These are phyloP conservation scores for Trichoderma sp. DNA, from an alignment of 2,329 filamentous ascomycete species.

Conservation along the genomic window DNA sequence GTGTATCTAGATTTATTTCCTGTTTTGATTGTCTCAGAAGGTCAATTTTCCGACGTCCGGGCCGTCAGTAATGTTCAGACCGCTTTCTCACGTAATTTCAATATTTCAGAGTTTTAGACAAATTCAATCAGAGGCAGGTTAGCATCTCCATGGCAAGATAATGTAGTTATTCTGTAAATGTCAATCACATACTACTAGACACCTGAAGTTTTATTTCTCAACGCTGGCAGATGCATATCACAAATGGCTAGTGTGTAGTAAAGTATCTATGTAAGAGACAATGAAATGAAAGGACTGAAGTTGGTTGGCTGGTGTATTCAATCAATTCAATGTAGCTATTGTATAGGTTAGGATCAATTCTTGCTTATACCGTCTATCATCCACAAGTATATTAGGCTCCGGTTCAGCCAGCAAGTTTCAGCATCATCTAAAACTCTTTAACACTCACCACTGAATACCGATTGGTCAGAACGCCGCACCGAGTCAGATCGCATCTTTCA, in stretches of 20 bases:
- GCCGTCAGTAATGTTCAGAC: neutral
- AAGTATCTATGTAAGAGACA: neutral
- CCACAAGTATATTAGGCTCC: neutral
- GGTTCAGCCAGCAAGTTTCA: neutral
- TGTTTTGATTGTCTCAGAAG: neutral
- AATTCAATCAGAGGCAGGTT: neutral
- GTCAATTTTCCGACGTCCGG: neutral
- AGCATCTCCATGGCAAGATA: neutral
- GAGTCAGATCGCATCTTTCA: neutral
- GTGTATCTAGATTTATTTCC: neutral
- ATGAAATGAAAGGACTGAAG: neutral
- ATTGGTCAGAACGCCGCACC: neutral
- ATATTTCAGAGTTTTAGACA: neutral
- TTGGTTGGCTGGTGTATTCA: neutral
- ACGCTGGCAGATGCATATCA: no score
- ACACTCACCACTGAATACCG: neutral
- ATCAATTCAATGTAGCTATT: neutral
- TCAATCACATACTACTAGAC: neutral
- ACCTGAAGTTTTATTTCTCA: fast-evolving
- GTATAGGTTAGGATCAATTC: neutral
- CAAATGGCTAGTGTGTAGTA: no score
- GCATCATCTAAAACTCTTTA: neutral
- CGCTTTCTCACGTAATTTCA: neutral
- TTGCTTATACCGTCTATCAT: neutral
- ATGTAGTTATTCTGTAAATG: neutral